A percentile compares a stretch with the other conserved stretches of the same genome.
Conservation (phyloP, 192 early-diverging fungal species). For the Dimargaris cristalligena region DNA sequence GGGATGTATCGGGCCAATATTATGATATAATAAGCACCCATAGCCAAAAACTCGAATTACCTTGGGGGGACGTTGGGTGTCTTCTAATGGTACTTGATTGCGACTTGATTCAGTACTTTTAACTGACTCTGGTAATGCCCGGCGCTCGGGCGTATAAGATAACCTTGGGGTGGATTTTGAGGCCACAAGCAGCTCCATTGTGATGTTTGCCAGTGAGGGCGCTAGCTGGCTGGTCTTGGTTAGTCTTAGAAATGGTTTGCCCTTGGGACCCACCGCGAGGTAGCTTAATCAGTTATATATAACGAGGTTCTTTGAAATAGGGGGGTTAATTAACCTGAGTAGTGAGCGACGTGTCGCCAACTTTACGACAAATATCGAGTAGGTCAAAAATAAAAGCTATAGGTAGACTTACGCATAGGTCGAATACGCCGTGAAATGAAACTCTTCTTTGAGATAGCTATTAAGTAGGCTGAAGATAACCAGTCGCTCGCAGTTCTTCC, state of each 20-base stretch:
- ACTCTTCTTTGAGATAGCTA: conserved; percentile 38
- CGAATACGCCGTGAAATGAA: conserved; percentile 39
- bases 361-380: neutral
- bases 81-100: no score
- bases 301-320: neutral
- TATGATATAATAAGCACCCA: no score
- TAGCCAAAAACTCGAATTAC: no score
- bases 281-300: neutral
- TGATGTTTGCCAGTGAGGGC: neutral
- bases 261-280: neutral
- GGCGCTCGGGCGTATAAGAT: neutral
- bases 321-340: neutral
- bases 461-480: conserved; percentile 31
- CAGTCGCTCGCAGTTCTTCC: conserved; percentile 34
- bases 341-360: neutral
- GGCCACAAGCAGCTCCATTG: neutral
- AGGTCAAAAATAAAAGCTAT: neutral
- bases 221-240: neutral
- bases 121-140: neutral
- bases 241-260: neutral
- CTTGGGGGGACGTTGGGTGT: no score
- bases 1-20: no score
- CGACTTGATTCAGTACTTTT: neutral
- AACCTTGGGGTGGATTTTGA: neutral
- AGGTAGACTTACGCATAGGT: conserved; percentile 37